These are phyloP conservation scores for Musa schizocarpa DNA, from an alignment of 176 grass and related monocot genomes.

Conservation along the genomic window DNA sequence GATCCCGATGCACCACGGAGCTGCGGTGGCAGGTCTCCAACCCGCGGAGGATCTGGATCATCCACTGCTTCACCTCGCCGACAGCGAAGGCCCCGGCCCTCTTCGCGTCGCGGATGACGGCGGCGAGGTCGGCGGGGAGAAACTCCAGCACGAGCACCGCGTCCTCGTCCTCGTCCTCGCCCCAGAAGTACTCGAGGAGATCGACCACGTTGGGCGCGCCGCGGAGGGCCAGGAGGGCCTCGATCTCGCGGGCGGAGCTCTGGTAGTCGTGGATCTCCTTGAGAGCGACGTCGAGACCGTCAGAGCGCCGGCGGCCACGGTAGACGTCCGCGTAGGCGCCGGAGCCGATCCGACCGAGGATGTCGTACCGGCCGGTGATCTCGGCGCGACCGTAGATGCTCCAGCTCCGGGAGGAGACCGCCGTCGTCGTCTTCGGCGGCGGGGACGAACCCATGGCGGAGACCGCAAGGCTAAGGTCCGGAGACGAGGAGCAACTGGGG, in stretches of 20 bases:
- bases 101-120: constrained; percentile 46
- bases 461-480: neutral
- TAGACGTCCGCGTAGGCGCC: constrained; percentile 93
- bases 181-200: constrained; percentile 69
- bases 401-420: constrained; percentile 49
- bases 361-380: constrained; percentile 63
- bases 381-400: constrained; percentile 71
- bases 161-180: constrained; percentile 47
- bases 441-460: constrained; percentile 9
- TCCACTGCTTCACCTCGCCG: constrained; percentile 66
- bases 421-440: neutral
- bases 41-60: constrained; percentile 73
- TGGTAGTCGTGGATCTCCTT: constrained; percentile 90
- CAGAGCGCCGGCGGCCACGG: constrained; percentile 70
- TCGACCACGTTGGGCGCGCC: constrained; percentile 43
- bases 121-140: constrained; percentile 50
- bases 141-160: constrained; percentile 88
- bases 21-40: constrained; percentile 60
- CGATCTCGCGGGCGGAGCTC: constrained; percentile 72
- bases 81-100: constrained; percentile 21
- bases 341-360: constrained; percentile 68
- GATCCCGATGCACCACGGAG: constrained; percentile 73
- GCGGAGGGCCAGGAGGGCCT: constrained; percentile 46
- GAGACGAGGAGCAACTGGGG: neutral
- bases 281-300: constrained; percentile 57